Base-by-base conservation (phyloP, 257 asterid genomes). In the Rauvolfia tetraphylla region DNA sequence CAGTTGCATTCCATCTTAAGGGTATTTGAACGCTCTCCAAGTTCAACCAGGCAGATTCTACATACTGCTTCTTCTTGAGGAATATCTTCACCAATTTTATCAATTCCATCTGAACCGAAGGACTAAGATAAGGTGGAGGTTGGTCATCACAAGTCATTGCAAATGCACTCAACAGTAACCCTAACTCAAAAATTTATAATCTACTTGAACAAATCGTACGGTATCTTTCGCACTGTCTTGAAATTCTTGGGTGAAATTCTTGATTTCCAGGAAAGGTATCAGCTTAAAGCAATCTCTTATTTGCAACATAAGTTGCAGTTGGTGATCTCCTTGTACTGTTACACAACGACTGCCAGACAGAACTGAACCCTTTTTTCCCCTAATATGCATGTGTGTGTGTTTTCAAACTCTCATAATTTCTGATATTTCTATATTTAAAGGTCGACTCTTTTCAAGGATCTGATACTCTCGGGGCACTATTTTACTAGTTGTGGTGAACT, bases 1-100 rank as follows among this genome's bases (percentile, higher is more conserved):
- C 98, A 95, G 83, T 92, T 81, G 67, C 98, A 94, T 82, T 94
- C 98, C 97, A 91, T 90, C 85, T 95, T 95, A 62, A 95, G 87
- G 36, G 95, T 88, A 73, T 90, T 91, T 5, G 91, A 77, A 72
- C 87, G 91, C 83, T 95, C 97, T 68, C 92, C 90, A 38, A 95
- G 90, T 82, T 95, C 98, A 34, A 88, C 86, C 38, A 95, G 83
- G 83, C 98, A 95, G 80, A 95, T 95, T 83, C 98, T 84, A 84
- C 98, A 92, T 17, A 92, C 97, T 17, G 98, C 98, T 73, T 91
- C 97, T 77, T 95, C 98, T 81, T 86, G 83, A 58, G 93, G 92
- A 80, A 95, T 95, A 81, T 88, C 91, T 85, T 91, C 94, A n/a
- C 88, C 84, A 59, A 73, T 73, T 69, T 86, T 83, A 36, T 84